A percentile compares a stretch with the other conserved stretches of the same genome.
Conservation (phyloP, 768 basidiomycete genomes). For the Mycena capillaripes region DNA sequence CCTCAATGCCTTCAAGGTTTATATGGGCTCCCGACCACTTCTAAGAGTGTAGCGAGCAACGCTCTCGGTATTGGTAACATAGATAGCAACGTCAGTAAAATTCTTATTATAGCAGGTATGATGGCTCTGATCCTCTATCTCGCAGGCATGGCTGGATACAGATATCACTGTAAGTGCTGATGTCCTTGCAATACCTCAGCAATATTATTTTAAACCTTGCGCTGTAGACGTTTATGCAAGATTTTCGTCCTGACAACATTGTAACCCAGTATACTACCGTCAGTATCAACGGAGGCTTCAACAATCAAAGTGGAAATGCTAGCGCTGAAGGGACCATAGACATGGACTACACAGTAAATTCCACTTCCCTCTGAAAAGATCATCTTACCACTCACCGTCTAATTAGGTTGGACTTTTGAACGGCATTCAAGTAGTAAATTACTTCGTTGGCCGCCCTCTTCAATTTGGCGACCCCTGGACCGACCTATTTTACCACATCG, state of each 20-base stretch:
- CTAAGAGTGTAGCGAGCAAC: conserved; percentile 1
- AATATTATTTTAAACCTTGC: conserved; percentile 3
- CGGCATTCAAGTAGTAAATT: conserved; percentile 1
- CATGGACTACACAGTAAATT: conserved; percentile 7
- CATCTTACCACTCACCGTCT: conserved; percentile 1
- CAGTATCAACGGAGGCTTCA: conserved; percentile 6
- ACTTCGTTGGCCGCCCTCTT: conserved; percentile 1
- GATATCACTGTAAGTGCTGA: conserved; percentile 9
- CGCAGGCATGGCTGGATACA: conserved; percentile 13
- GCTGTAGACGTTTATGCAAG: conserved; percentile 6
- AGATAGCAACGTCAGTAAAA: conserved; percentile 3
- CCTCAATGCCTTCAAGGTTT: conserved; percentile 11
- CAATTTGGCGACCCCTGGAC: background rate
- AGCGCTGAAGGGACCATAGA: conserved; percentile 6
- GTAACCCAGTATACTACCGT: background rate
- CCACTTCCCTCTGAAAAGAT: background rate
- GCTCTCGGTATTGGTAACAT: conserved; percentile 5
- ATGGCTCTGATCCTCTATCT: background rate
- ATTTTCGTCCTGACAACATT: conserved; percentile 8
- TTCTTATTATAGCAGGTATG: conserved; percentile 1
- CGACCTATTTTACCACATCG: conserved; percentile 13
- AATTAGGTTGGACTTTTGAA: conserved; percentile 11
- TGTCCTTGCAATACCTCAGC: conserved; percentile 11
- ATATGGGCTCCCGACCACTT: conserved; percentile 10
- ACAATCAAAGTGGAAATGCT: conserved; percentile 3